Conservation (phyloP, 148 eudicot genomes). For the Gaultheria prostrata region DNA sequence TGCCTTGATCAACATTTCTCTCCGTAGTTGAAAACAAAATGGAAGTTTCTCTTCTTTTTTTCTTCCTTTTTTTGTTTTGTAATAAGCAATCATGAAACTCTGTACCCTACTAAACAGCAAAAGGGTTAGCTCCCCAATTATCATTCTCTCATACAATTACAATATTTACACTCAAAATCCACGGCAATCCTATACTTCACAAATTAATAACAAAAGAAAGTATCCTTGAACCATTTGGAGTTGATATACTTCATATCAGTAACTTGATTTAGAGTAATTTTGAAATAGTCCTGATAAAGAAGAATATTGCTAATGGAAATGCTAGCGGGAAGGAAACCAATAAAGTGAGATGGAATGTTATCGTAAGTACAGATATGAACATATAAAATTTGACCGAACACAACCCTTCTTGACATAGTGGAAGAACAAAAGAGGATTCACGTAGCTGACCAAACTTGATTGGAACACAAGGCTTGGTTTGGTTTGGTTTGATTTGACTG, state of each 20-base stretch:
- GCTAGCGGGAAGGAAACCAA: not conserved
- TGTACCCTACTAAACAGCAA: not conserved
- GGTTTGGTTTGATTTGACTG: not conserved
- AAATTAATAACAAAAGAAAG: not conserved
- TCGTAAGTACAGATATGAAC: not conserved
- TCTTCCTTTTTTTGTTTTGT: not conserved
- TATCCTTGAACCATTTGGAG: not conserved
- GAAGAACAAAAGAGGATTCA: not conserved
- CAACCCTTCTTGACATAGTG: not conserved
- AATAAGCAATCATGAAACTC: not conserved
- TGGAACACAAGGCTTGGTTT: not conserved
- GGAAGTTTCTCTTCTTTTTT: not conserved
- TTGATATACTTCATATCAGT: not conserved
- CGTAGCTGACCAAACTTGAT: not conserved
- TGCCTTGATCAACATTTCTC: not conserved
- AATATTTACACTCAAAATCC: not conserved
- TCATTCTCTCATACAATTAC: not conserved
- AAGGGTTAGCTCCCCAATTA: not conserved
- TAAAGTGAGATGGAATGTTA: not conserved
- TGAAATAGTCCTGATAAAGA: not conserved
- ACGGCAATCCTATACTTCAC: not conserved
- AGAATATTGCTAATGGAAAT: not conserved
- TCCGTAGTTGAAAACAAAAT: not conserved
- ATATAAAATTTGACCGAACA: not conserved
- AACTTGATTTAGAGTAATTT: not conserved